Evolutionary conservation across 2,329 filamentous ascomycete genomes (phyloP), one percentile per base, ranked within the genome.

Genomic region (Davidsoniella neocaledoniae): DNA sequence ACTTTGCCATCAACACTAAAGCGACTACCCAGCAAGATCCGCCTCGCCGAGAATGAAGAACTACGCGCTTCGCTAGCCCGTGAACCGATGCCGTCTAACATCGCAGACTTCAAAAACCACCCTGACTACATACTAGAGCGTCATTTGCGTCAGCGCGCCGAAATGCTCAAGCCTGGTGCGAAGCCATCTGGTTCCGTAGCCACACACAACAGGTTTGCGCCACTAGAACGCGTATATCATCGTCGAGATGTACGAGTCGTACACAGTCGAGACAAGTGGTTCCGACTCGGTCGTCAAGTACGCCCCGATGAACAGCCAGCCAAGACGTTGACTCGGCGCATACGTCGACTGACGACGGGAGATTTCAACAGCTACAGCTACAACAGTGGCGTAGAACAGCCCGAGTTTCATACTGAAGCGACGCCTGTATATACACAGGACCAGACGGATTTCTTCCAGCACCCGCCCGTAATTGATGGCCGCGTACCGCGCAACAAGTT

Each of bases 401-500:
- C 46, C 14, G 66, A 67, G 4, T 33, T 33, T 12, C 29, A 33
- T 12, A n/a, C n/a, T 2, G 48, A 43, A 4, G 67, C 61, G 1
- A 76, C 68, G 1, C 77, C 78, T 1, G 63, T 81, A 1, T 83
- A 76, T 58, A 77, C 69, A 0, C 60, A 70, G 16, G 72, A 77
- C 7, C 79, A 86, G 59, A 86, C 90, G 0, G 74, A 82, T 12
- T 54, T 80, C 0, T 96, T 94, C 62, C 65, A 75, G 10, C 76
- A 90, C 0, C 83, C 86, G 1, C 81, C 86, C 0, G 80, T 96
- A 1, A 69, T 83, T 3, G 66, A 79, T 47, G 88, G 87, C 0
- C 69, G 71, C 10, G 74, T 96, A 1, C 90, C 91, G 0, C 90
- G 86, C 65, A 98, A 98, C 60, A 80, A 82, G 16, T 98, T 86